Conservation (phyloP, 257 asterid species). For the Cruciata laevipes region DNA sequence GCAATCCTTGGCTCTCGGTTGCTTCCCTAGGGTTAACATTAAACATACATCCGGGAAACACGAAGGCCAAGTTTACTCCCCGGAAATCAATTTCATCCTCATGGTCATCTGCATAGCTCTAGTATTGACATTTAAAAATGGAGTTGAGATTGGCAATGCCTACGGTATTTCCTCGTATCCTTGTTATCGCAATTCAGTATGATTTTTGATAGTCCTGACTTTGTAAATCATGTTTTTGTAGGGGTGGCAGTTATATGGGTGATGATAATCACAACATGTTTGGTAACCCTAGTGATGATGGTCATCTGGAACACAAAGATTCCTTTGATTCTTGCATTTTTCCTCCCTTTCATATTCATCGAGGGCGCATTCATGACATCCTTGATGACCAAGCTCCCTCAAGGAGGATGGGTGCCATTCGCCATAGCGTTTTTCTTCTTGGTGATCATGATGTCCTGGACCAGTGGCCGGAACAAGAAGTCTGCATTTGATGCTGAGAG, state of each 20-base stretch:
- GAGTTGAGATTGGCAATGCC: slow-evolving; percentile 52
- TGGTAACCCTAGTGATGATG: slow-evolving; percentile 46
- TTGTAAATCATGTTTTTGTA: slow-evolving; percentile 1
- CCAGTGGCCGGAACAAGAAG: slow-evolving; percentile 21
- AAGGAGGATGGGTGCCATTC: slow-evolving; percentile 68
- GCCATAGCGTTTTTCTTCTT: slow-evolving; percentile 43
- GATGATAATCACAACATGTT: slow-evolving; percentile 50
- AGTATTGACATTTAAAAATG: slow-evolving; percentile 40
- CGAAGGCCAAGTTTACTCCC: slow-evolving; percentile 66
- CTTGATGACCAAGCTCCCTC: slow-evolving; percentile 41
- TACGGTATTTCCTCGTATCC: slow-evolving; percentile 30
- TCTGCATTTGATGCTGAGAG: slow-evolving; percentile 18
- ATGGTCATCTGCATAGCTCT: slow-evolving; percentile 40
- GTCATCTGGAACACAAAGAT: slow-evolving; percentile 47
- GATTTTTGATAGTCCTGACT: background rate
- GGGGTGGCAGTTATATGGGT: slow-evolving; percentile 69
- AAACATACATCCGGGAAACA: slow-evolving; percentile 52
- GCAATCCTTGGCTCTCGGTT: slow-evolving; percentile 54
- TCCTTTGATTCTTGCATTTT: slow-evolving; percentile 30
- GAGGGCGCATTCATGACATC: slow-evolving; percentile 51
- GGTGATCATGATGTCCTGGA: slow-evolving; percentile 46
- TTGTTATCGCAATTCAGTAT: too few species aligned
- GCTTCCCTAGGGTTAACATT: slow-evolving; percentile 61
- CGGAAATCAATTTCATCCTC: slow-evolving; percentile 50
- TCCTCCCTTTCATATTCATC: slow-evolving; percentile 36